Evolutionary conservation across 108 stramenopile species (phyloP).

Genomic region (Hondaea fermentalgiana): DNA sequence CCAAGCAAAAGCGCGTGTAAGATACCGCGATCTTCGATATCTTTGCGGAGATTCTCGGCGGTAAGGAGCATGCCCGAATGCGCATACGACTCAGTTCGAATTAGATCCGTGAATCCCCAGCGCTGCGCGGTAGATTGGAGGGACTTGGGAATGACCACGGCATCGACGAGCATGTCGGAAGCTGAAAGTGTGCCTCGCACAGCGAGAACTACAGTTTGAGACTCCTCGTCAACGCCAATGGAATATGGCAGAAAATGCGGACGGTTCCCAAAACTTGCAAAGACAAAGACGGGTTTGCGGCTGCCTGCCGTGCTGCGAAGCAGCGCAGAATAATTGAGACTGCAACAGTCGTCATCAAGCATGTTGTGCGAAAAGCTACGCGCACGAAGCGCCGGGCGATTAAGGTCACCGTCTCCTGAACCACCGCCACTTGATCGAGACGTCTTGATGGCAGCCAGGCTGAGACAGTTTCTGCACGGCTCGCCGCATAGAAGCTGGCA

Average conservation of each 20-base stretch:
- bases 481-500: conserved; percentile 46
- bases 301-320: not conserved
- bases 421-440: not conserved
- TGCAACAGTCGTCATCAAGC: not conserved
- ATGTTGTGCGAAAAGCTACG: not conserved
- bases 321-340: not conserved
- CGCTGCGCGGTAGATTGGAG: conserved; percentile 17
- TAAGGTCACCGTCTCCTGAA: not conserved
- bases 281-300: not conserved
- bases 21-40: not conserved
- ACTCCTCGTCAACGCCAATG: conserved; percentile 39
- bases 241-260: conserved; percentile 32
- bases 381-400: not conserved
- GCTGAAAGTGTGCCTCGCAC: conserved; percentile 47
- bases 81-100: conserved; percentile 23
- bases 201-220: conserved; percentile 36
- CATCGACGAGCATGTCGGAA: conserved; percentile 45
- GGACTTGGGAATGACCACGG: conserved; percentile 33
- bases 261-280: conserved; percentile 33
- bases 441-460: not conserved
- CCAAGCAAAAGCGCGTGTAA: not conserved
- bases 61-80: conserved; percentile 31
- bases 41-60: conserved; percentile 33
- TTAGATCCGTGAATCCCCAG: conserved; percentile 25
- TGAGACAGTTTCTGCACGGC: not conserved